Evolutionary conservation across 2,329 filamentous ascomycete genomes (phyloP).

Genomic region (Shiraia bambusicola): DNA sequence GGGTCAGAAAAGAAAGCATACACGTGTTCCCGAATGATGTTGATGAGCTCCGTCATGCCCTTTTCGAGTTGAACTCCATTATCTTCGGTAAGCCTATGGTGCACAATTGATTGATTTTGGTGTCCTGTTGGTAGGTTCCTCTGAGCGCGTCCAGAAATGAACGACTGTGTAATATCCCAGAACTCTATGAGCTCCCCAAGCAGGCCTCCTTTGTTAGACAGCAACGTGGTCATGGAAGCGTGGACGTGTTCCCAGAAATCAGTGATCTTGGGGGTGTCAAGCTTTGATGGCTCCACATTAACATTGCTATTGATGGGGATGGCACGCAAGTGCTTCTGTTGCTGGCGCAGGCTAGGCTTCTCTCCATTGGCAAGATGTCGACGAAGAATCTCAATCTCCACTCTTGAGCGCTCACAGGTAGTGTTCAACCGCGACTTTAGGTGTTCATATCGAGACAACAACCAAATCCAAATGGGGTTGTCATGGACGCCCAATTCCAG

Average conservation of each 20-base stretch:
- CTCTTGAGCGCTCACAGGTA: conserved; percentile 79
- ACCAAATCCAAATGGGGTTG: conserved; percentile 96
- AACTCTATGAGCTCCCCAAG: conserved; percentile 90
- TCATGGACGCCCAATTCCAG: conserved; percentile 94
- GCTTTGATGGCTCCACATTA: conserved; percentile 56
- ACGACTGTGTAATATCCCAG: conserved; percentile 88
- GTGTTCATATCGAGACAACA: conserved; percentile 84
- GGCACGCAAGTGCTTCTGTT: conserved; percentile 75
- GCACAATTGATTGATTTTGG: conserved; percentile 75
- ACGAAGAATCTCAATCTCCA: conserved; percentile 89
- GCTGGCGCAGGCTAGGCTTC: conserved; percentile 66
- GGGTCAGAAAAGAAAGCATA: conserved; percentile 81
- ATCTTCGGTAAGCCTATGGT: conserved; percentile 76
- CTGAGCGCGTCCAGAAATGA: conserved; percentile 84
- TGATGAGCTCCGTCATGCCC: conserved; percentile 78
- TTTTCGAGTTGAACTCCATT: conserved; percentile 72
- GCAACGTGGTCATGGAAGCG: conserved; percentile 69
- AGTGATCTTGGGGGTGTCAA: conserved; percentile 79
- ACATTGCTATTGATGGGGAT: conserved; percentile 65
- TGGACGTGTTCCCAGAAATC: conserved; percentile 92
- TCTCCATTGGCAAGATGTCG: conserved; percentile 75
- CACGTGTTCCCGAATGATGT: conserved; percentile 76
- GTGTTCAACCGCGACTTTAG: conserved; percentile 81
- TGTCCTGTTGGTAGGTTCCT: conserved; percentile 75
- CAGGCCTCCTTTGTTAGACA: conserved; percentile 74